Evolutionary conservation across 805 yeast genomes (phyloP).

Genomic region (Dipodascopsis tothii): DNA sequence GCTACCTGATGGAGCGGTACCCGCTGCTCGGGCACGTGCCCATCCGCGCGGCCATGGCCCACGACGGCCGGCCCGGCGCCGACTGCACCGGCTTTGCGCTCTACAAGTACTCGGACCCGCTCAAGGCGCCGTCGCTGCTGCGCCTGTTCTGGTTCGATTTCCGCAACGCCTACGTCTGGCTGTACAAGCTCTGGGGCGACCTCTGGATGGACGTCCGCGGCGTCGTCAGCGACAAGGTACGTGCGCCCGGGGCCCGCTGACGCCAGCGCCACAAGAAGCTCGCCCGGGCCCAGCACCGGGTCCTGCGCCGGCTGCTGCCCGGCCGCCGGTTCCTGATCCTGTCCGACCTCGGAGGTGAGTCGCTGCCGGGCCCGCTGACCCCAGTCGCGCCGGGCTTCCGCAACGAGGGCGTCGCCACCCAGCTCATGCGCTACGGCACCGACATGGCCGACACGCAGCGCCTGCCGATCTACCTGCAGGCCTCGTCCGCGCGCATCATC

Average conservation of each 20-base stretch:
- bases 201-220: background rate
- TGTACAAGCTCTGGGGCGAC: background rate
- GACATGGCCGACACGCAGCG: slow-evolving; percentile 21
- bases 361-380: background rate
- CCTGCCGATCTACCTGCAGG: slow-evolving; percentile 14
- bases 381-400: background rate
- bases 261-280: background rate
- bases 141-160: background rate
- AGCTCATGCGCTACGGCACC: slow-evolving; percentile 12
- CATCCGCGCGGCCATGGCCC: background rate
- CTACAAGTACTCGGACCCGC: background rate
- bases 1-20: background rate
- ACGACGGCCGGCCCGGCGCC: background rate
- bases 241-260: background rate
- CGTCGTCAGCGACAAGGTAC: background rate
- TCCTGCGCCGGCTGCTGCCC: background rate
- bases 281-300: background rate
- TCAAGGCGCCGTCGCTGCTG: background rate
- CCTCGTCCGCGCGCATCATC: slow-evolving; percentile 2
- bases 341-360: background rate
- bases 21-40: background rate
- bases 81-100: background rate
- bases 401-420: slow-evolving; percentile 4
- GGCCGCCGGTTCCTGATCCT: background rate
- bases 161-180: background rate